A percentile compares a stretch with the other conserved stretches of the same genome.
Conservation (phyloP, 768 basidiomycete species). For the Serendipita sp. region DNA sequence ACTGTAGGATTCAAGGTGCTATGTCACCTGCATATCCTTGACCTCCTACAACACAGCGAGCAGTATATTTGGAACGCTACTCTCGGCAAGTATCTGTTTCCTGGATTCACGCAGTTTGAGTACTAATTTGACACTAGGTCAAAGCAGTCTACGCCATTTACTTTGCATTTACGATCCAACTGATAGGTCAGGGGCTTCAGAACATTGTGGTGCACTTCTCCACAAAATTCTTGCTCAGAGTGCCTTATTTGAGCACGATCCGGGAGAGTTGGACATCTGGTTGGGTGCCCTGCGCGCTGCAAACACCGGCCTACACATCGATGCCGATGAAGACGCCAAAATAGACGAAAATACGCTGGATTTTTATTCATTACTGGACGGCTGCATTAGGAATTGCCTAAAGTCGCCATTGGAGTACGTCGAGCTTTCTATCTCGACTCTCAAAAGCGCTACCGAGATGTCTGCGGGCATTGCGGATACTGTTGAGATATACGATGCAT, state of each 20-base stretch:
- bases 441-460: not conserved
- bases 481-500: slow-evolving; percentile 3
- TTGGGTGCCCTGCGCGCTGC: slow-evolving; percentile 40
- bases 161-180: slow-evolving; percentile 41
- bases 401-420: slow-evolving; percentile 79
- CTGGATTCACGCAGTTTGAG: too few relatives aligned
- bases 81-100: slow-evolving; percentile 31
- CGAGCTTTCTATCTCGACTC: slow-evolving; percentile 32
- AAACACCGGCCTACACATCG: slow-evolving; percentile 20
- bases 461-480: not conserved
- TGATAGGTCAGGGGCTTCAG: slow-evolving; percentile 33
- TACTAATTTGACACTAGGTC: slow-evolving; percentile 13
- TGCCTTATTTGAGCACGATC: slow-evolving; percentile 66
- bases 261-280: slow-evolving; percentile 60
- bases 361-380: slow-evolving; percentile 56
- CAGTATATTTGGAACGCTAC: slow-evolving; percentile 69
- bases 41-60: slow-evolving; percentile 57
- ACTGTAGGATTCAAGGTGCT: slow-evolving; percentile 35
- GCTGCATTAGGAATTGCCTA: slow-evolving; percentile 65
- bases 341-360: not conserved
- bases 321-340: not conserved
- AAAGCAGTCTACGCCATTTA: slow-evolving; percentile 58
- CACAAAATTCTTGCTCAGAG: slow-evolving; percentile 49
- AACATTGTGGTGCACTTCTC: slow-evolving; percentile 38
- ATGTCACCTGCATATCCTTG: slow-evolving; percentile 61